Percentiles rank a stretch among this genome's conserved stretches.
Conservation (phyloP, 2,329 filamentous ascomycete genomes). For the Chaetomium olivaceum region DNA sequence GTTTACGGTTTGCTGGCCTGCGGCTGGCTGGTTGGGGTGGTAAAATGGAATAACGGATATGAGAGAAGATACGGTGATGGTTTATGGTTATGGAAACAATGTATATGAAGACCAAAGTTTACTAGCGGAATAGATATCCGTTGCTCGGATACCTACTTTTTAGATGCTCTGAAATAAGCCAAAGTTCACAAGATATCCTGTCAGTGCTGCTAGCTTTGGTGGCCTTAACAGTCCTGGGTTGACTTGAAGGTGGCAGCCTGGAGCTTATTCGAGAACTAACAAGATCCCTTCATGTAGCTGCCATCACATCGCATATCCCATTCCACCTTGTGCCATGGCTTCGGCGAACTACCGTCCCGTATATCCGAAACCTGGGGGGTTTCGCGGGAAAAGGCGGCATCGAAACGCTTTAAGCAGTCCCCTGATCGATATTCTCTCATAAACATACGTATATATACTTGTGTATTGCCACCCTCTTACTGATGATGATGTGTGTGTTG, state of each 20-base stretch:
- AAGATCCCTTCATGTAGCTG: neutral
- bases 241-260: neutral
- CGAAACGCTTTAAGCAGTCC: neutral
- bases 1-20: constrained; percentile 1
- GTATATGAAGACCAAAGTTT: neutral
- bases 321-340: neutral
- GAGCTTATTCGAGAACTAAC: neutral
- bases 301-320: neutral
- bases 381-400: neutral
- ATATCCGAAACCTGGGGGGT: neutral
- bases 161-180: neutral
- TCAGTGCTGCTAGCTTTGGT: neutral
- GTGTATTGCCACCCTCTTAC: too few species aligned
- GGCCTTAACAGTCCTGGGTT: neutral
- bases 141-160: neutral
- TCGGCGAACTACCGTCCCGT: constrained; percentile 6
- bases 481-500: too few species aligned
- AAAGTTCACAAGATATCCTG: neutral
- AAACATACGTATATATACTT: too few species aligned
- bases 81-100: neutral
- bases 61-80: neutral
- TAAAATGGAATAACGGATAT: neutral
- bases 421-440: neutral
- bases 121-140: neutral
- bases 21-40: neutral